Evolutionary conservation across 169 alveolate species (phyloP), one percentile per base, ranked within the genome.

Genomic region (Plasmodium knowlesi): DNA sequence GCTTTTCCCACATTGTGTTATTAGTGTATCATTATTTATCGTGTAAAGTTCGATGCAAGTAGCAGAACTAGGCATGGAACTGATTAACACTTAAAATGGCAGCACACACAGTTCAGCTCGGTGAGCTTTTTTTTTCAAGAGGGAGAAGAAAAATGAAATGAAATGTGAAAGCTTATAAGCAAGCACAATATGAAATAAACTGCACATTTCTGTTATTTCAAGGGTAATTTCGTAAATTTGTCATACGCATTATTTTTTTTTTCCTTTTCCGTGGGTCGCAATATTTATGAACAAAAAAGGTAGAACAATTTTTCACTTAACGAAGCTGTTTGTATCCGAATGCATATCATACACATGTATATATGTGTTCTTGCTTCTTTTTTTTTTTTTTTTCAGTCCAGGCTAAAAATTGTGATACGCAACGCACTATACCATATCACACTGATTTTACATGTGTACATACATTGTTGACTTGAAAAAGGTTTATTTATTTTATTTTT

Each of bases 191-290:
- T 70, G 74, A 83, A 70, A 25, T 34, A 41, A 37, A 41, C 54
- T 83, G 92, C 57, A 83, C 92, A 83, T 71, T 83, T 83, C 92
- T 83, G 92, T 83, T 83, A 83, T 70, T 83, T 28, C 19, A 14
- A 25, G 22, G 61, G 61, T 50, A 50, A 12, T 50, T 12, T 50
- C 57, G 72, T 82, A 14, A 19, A 54, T 30, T 41, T 41, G 30
- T 80, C 67, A 80, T 46, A 34, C 61, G 19, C 57, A 34, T n/a
- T 30, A 19, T 57, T 22, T 41, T 19, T 83, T 70, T 54, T 82
- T 82, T 82, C 70, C 70, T 32, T 82, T 82, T 30, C 39, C n/a
- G 53, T 16, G 53, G 37, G 25, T 70, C 25, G 32, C n/a, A 22
- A 32, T 25, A 83, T 37, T 28, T 41, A 83, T 70, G 46, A 81